A percentile compares a stretch with the other conserved stretches of the same genome.
Evolutionary conservation across 805 yeast genomes (phyloP).

Genomic region (Kuraishia capsulata): DNA sequence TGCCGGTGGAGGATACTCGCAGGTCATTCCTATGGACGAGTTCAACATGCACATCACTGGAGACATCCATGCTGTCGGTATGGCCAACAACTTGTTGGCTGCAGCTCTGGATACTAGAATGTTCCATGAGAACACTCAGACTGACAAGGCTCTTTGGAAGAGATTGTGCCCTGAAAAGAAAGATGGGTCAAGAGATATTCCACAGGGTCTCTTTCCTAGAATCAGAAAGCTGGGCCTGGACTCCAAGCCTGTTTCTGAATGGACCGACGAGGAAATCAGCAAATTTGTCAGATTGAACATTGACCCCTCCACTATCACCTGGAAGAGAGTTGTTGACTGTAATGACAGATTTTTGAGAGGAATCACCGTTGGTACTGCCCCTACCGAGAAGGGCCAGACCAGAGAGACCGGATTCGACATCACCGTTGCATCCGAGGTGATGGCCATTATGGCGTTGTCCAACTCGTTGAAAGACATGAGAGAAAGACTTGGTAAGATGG

Average conservation of each 20-base stretch:
- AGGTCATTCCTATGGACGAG: conserved; percentile 98
- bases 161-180: conserved; percentile 82
- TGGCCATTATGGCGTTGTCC: conserved; percentile 90
- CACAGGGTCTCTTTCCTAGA: conserved; percentile 71
- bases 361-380: conserved; percentile 83
- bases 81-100: conserved; percentile 87
- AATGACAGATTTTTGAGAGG: conserved; percentile 89
- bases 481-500: conserved; percentile 79
- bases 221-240: conserved; percentile 72
- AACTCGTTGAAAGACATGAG: conserved; percentile 76
- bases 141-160: conserved; percentile 68
- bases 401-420: conserved; percentile 91
- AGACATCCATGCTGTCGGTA: conserved; percentile 93
- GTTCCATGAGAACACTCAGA: conserved; percentile 86
- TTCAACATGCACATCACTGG: conserved; percentile 97
- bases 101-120: conserved; percentile 97
- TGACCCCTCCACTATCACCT: conserved; percentile 83
- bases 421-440: conserved; percentile 91
- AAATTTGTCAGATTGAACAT: conserved; percentile 79
- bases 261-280: conserved; percentile 67
- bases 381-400: conserved; percentile 83
- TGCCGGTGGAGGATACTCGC: conserved; percentile 98
- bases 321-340: conserved; percentile 90
- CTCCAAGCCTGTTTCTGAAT: conserved; percentile 71
- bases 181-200: conserved; percentile 64